Evolutionary conservation across 2,329 filamentous ascomycete species (phyloP).

Genomic region (Fonsecaea erecta): DNA sequence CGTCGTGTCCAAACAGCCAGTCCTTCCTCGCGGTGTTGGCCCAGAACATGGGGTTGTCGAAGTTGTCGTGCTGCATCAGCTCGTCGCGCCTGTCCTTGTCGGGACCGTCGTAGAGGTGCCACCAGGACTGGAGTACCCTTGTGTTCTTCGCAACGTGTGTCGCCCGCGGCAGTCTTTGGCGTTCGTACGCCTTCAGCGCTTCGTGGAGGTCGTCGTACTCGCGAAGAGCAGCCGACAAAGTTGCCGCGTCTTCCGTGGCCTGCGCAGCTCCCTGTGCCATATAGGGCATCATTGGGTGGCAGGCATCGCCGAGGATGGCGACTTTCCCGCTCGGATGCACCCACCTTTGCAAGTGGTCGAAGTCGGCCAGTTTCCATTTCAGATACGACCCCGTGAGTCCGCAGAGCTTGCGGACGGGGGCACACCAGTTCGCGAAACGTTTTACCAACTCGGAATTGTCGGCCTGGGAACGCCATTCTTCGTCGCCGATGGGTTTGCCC

Average conservation of each 20-base stretch:
- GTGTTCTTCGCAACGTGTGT: slow-evolving; percentile 41
- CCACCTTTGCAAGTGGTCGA: slow-evolving; percentile 41
- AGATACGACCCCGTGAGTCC: slow-evolving; percentile 34
- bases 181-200: slow-evolving; percentile 53
- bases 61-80: slow-evolving; percentile 38
- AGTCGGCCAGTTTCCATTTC: slow-evolving; percentile 38
- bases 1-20: slow-evolving; percentile 41
- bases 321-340: slow-evolving; percentile 40
- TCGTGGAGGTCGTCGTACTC: slow-evolving; percentile 18
- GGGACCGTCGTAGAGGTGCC: slow-evolving; percentile 41
- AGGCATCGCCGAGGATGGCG: slow-evolving; percentile 49
- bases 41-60: slow-evolving; percentile 42
- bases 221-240: slow-evolving; percentile 17
- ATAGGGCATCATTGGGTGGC: slow-evolving; percentile 53
- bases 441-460: slow-evolving; percentile 39
- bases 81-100: slow-evolving; percentile 38
- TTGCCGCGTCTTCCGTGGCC: slow-evolving; percentile 50
- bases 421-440: slow-evolving; percentile 41
- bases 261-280: slow-evolving; percentile 52
- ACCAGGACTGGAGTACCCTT: slow-evolving; percentile 41
- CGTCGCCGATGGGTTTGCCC: slow-evolving; percentile 30
- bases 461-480: slow-evolving; percentile 40
- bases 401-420: slow-evolving; percentile 40
- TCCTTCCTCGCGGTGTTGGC: slow-evolving; percentile 36
- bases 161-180: slow-evolving; percentile 29